Conservation (phyloP, 345 rosid genomes). For the Eucalyptus paniculata region DNA sequence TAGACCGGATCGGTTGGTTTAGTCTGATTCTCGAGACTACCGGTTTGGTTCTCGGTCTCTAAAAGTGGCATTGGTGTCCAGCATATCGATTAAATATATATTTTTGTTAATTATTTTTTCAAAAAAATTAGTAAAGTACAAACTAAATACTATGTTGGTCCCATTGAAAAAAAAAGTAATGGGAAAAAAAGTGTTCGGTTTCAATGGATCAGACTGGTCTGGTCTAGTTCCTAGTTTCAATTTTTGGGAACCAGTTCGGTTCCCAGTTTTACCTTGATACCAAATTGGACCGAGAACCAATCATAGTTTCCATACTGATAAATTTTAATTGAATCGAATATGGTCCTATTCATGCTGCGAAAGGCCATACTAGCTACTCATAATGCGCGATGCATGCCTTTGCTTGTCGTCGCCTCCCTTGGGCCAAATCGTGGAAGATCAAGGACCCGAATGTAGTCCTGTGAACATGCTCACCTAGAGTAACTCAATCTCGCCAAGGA, state of each 20-base stretch:
- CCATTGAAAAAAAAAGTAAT: no score
- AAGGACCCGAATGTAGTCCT: background rate
- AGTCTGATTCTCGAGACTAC: accelerated
- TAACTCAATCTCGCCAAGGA: background rate
- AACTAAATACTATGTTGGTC: accelerated
- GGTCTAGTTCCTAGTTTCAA: accelerated
- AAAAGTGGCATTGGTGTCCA: accelerated
- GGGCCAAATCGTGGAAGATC: background rate
- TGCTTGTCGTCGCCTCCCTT: background rate
- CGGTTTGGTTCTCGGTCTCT: accelerated
- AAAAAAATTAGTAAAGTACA: no score
- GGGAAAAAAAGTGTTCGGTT: no score
- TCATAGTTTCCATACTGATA: background rate
- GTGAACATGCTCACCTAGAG: background rate
- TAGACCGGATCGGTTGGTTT: accelerated
- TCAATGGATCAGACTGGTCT: accelerated
- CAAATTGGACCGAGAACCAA: accelerated
- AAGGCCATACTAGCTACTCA: background rate
- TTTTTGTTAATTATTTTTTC: no score
- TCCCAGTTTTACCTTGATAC: accelerated
- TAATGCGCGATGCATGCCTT: no score
- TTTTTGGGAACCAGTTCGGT: accelerated
- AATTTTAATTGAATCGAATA: background rate
- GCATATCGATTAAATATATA: no score
- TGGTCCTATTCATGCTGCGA: accelerated